phyloP scores from a whole-genome alignment of 129 eudicot genomes.

The Artemisia tridentata region DNA sequence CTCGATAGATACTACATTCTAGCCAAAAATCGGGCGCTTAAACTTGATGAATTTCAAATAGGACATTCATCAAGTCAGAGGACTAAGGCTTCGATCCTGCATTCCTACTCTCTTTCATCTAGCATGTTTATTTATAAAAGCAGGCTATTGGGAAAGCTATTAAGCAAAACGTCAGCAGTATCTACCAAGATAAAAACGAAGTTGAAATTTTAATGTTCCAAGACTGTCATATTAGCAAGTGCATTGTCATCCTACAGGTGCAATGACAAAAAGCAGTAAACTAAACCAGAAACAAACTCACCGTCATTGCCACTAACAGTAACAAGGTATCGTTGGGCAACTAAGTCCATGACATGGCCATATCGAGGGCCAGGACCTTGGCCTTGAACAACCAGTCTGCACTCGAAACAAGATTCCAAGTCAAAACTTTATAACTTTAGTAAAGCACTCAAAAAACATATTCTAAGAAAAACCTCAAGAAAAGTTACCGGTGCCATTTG shows the following conservation, averaged over 20 bases:
- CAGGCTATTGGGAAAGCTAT: background rate
- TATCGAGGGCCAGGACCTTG: slow-evolving; percentile 96
- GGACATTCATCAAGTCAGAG: background rate
- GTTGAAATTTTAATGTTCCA: too few species aligned
- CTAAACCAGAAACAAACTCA: slow-evolving; percentile 39
- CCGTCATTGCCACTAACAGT: slow-evolving; percentile 97
- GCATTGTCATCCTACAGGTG: too few species aligned
- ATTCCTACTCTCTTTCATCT: background rate
- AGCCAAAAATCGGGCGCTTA: background rate
- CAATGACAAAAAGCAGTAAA: background rate
- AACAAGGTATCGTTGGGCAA: slow-evolving; percentile 92
- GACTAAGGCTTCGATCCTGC: background rate
- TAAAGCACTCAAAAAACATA: background rate
- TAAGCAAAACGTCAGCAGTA: too few species aligned
- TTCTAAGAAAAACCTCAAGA: slow-evolving; percentile 2
- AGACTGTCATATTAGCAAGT: background rate
- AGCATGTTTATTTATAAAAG: background rate
- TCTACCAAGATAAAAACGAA: too few species aligned
- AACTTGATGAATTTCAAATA: background rate
- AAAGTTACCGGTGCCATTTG: slow-evolving; percentile 88
- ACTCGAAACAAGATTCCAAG: slow-evolving; percentile 22
- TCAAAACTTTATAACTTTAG: slow-evolving; percentile 15
- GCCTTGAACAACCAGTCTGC: slow-evolving; percentile 97
- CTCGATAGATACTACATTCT: background rate
- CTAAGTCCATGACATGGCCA: slow-evolving; percentile 98